A percentile compares a stretch with the other conserved stretches of the same genome.
Conservation (phyloP, 805 yeast species). For the Candida tibetensis region DNA sequence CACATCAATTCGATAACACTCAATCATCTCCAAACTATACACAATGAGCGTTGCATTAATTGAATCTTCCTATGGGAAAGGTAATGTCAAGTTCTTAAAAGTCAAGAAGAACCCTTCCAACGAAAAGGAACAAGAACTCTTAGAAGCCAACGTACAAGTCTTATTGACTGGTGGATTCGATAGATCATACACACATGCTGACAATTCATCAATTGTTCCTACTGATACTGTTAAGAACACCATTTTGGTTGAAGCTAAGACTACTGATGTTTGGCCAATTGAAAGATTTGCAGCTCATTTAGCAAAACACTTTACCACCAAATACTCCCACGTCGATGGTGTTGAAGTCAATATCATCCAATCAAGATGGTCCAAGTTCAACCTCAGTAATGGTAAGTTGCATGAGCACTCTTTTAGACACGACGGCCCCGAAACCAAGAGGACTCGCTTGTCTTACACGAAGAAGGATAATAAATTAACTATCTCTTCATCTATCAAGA, state of each 20-base stretch:
- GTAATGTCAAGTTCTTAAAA: slow-evolving; percentile 87
- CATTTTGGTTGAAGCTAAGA: slow-evolving; percentile 77
- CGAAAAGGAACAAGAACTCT: slow-evolving; percentile 73
- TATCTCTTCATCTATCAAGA: slow-evolving; percentile 69
- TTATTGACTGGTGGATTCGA: slow-evolving; percentile 79
- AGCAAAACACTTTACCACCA: slow-evolving; percentile 74
- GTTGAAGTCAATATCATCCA: slow-evolving; percentile 67
- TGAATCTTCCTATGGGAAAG: slow-evolving; percentile 85
- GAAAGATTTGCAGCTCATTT: slow-evolving; percentile 86
- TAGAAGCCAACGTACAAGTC: slow-evolving; percentile 80
- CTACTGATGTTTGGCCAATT: slow-evolving; percentile 82
- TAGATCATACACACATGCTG: slow-evolving; percentile 79
- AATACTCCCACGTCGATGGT: slow-evolving; percentile 75
- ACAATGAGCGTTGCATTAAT: no score
- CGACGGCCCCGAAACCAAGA: slow-evolving; percentile 79
- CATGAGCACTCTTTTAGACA: slow-evolving; percentile 84
- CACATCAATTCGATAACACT: no score
- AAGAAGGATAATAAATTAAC: slow-evolving; percentile 50
- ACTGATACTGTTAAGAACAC: slow-evolving; percentile 94
- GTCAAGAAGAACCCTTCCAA: slow-evolving; percentile 74
- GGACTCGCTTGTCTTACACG: slow-evolving; percentile 51
- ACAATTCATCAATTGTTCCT: slow-evolving; percentile 86
- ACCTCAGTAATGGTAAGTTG: slow-evolving; percentile 61
- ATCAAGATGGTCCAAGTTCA: slow-evolving; percentile 74
- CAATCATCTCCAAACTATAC: no score